A percentile compares a stretch with the other conserved stretches of the same genome.
These are phyloP conservation scores for Calvatia gigantea DNA, from an alignment of 768 basidiomycete genomes.

Conservation along the genomic window DNA sequence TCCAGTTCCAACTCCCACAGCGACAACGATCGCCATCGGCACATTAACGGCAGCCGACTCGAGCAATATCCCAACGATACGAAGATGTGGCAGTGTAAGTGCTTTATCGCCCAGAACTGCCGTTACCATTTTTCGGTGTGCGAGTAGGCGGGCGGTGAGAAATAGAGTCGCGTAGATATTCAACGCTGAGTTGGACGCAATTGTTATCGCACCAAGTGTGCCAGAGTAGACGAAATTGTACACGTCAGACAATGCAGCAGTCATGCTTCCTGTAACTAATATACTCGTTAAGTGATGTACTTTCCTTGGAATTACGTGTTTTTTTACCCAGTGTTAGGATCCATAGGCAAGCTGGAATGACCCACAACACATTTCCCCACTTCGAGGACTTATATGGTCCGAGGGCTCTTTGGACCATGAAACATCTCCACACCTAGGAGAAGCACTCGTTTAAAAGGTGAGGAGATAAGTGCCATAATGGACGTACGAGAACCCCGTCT, in stretches of 20 bases:
- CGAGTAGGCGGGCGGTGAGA: background rate
- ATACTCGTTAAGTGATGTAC: too few species aligned
- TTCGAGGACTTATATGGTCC: background rate
- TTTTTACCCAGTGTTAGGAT: too few species aligned
- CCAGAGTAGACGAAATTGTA: too few species aligned
- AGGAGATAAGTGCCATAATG: background rate
- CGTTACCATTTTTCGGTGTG: background rate
- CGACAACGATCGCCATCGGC: background rate
- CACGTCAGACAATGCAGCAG: too few species aligned
- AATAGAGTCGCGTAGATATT: background rate
- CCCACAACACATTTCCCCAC: background rate
- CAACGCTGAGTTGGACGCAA: background rate
- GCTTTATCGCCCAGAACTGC: background rate
- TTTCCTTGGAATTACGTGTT: too few species aligned
- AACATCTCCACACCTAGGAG: conserved; percentile 1
- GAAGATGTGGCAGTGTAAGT: background rate
- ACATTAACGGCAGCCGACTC: background rate
- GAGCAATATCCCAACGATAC: background rate
- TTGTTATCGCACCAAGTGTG: background rate
- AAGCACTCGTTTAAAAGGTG: background rate
- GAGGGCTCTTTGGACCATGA: conserved; percentile 1
- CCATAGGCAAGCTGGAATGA: background rate
- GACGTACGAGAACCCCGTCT: background rate
- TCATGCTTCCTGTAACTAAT: too few species aligned
- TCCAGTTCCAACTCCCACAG: background rate